Conservation (phyloP, 2,329 filamentous ascomycete genomes). For the Ambrosiella cleistominuta region DNA sequence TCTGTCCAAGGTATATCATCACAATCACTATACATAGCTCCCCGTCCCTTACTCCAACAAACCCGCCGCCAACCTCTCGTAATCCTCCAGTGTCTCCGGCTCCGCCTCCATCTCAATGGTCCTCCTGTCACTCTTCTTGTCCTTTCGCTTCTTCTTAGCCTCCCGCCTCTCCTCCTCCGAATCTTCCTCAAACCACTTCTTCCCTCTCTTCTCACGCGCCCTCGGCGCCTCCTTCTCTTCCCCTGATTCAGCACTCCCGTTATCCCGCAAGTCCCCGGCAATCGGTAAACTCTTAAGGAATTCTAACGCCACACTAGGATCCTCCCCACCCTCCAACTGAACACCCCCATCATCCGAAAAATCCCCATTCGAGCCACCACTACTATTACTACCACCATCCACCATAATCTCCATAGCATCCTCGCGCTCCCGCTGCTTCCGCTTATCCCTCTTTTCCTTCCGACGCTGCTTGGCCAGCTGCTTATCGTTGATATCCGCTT, state of each 20-base stretch:
- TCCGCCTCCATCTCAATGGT: slow-evolving; percentile 46
- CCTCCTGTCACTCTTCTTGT: slow-evolving; percentile 31
- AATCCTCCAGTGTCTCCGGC: slow-evolving; percentile 62
- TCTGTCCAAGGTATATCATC: background rate
- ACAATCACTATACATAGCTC: background rate
- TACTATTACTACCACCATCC: slow-evolving; percentile 16
- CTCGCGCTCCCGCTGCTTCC: slow-evolving; percentile 44
- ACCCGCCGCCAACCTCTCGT: slow-evolving; percentile 59
- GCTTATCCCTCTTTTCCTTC: slow-evolving; percentile 56
- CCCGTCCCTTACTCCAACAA: slow-evolving; percentile 34
- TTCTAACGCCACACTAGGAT: slow-evolving; percentile 36
- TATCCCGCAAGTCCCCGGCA: slow-evolving; percentile 19
- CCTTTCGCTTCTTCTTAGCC: slow-evolving; percentile 23
- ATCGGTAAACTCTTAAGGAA: slow-evolving; percentile 40
- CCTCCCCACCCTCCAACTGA: slow-evolving; percentile 24
- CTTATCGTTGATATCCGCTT: slow-evolving; percentile 72
- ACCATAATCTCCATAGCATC: slow-evolving; percentile 20
- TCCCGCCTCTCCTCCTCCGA: slow-evolving; percentile 19
- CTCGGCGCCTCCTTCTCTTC: background rate
- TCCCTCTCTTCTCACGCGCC: slow-evolving; percentile 44
- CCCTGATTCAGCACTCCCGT: slow-evolving; percentile 16
- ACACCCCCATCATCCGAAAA: slow-evolving; percentile 4
- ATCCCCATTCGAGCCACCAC: slow-evolving; percentile 5
- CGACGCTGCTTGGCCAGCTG: slow-evolving; percentile 59
- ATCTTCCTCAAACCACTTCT: slow-evolving; percentile 58